Evolutionary conservation across 1,284 basidiomycete genomes (phyloP), one percentile per base, ranked within the genome.

Genomic region (Puccinia hordei): DNA sequence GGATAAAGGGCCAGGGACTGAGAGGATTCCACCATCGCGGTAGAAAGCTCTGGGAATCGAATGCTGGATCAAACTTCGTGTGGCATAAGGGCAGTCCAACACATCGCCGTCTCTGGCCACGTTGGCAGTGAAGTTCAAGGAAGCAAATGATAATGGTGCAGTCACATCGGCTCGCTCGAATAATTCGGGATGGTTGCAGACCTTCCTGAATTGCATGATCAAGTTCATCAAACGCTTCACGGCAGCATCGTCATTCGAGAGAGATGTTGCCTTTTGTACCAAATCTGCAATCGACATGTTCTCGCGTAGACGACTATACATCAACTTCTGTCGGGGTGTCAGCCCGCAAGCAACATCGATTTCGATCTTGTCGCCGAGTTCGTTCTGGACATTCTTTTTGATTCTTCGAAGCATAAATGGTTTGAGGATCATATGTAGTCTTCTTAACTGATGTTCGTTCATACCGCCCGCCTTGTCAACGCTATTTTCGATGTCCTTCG

Each of bases 141-240:
- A 87, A 73, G 91, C 90, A 84, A 99, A 96, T 1, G 94, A 92
- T 85, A 94, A 93, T 0, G 97, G 95, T 1, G 95, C 93, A 15
- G 92, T 89, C 46, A 99, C 96, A 85, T 99, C 97, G 46, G 96
- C 95, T 30, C 97, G 91, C 86, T 99, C 95, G 85, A 99, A 99
- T 61, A 99, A 89, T 86, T 99, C 97, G 0, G 97, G 97, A 84
- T 99, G 97, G 84, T 98, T 99, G 89, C 96, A 99, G 82, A 98
- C 94, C 88, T 99, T 99, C 83, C 97, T 92, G 89, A 99, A 99
- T 86, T 99, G 97, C 97, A 99, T 99, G 82, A 99, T 96, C 82
- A 99, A 89, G 87, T 99, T 99, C 96, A 99, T 98, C 80, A 99
- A 88, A 30, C 94, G 94, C 81, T 93, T 90, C 71, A 94, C 92